Base-by-base conservation (phyloP, 2,329 filamentous ascomycete genomes). In the Xylariaceae sp. region DNA sequence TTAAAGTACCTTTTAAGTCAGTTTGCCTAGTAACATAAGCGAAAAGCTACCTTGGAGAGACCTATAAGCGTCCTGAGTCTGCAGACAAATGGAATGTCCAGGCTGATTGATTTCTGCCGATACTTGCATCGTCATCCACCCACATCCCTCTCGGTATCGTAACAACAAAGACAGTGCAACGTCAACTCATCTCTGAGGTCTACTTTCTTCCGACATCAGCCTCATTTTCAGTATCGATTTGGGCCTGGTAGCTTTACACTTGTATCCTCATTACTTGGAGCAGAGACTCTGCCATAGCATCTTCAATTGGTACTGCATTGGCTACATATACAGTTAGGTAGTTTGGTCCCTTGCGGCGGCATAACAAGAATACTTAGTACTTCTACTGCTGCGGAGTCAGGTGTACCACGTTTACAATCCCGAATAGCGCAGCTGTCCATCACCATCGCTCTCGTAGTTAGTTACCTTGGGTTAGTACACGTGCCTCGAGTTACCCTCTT, bases 111-210 rank as follows among this genome's bases (percentile, higher is more conserved):
- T 57, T 60, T 60, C 58, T 60, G 58, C 58, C 53, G 57, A 56
- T 21, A 31, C 45, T 39, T 60, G 48, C 58, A 61, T 56, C 58
- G 55, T 58, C 58, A 61, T 61, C 58, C 55, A 47, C 50, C 37
- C 43, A 49, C 26, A 51, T 45, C 46, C 50, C 53, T 40, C 53
- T 48, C 31, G 19, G 39, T 55, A 21, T 48, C 36, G 26, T 49
- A 54, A 48, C 51, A 51, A 54, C 50, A 50, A 47, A 33, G 41
- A 36, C 34, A 14, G 34, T 43, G 47, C 52, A 37, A 41, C 57
- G 26, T 50, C 43, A 44, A 33, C 37, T 19, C 36, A 41, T 46
- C 48, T 17, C 37, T 28, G 43, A 48, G n/a, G 24, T 21, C 46
- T 48, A 11, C 44, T 29, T 46, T 48, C 17, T 48, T 40, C 33